phyloP scores from a whole-genome alignment of 495 filamentous ascomycete species.

The Penicillium manginii region DNA sequence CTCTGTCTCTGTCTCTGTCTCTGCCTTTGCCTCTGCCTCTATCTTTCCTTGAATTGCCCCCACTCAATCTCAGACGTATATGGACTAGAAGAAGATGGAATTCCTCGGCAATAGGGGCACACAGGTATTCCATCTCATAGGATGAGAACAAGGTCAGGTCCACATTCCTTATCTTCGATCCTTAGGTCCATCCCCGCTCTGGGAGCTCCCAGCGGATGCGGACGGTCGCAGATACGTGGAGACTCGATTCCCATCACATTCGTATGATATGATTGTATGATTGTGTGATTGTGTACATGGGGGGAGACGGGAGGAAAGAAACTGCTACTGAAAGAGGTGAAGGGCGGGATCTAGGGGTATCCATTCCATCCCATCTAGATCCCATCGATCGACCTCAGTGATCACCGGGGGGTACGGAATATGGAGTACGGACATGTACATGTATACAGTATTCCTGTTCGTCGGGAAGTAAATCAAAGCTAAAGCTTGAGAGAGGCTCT shows the following conservation, averaged over 20 bases:
- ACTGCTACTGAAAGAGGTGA: background rate
- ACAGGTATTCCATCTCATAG: background rate
- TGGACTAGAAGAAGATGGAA: background rate
- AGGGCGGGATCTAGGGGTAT: background rate
- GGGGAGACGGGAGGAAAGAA: background rate
- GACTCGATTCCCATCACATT: background rate
- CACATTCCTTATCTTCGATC: constrained; percentile 9
- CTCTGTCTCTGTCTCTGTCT: no score
- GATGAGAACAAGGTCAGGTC: no score
- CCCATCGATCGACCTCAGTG: constrained; percentile 20
- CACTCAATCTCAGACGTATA: background rate
- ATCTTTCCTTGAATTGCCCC: no score
- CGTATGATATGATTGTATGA: no score
- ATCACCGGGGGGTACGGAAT: constrained; percentile 19
- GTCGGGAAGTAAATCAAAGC: constrained; percentile 15
- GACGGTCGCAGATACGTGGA: constrained; percentile 1
- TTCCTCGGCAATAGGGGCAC: background rate
- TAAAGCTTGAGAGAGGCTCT: constrained; percentile 4
- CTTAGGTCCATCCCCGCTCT: background rate
- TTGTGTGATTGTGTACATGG: background rate
- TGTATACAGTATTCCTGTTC: constrained; percentile 9
- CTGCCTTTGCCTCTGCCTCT: no score
- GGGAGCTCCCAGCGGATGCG: constrained; percentile 2
- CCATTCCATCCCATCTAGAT: constrained; percentile 4
- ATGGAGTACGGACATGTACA: no score